Percentiles rank a stretch among this genome's conserved stretches.
Evolutionary conservation across 2,329 filamentous ascomycete genomes (phyloP).

Genomic region (Parafenestella ontariensis): DNA sequence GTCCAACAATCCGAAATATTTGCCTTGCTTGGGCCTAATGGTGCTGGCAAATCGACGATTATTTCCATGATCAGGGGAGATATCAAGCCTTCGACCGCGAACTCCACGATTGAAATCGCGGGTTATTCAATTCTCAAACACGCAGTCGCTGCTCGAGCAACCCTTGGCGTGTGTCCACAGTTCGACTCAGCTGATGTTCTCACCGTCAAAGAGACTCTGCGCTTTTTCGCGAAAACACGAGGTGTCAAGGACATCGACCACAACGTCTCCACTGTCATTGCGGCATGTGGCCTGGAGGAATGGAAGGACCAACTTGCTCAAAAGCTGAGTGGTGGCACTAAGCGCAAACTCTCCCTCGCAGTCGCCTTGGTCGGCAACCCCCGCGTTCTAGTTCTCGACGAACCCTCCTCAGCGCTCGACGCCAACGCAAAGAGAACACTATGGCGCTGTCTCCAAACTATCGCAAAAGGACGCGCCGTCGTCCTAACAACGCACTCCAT

Average conservation of each 20-base stretch:
- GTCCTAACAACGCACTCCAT: constrained; percentile 90
- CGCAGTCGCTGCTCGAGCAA: constrained; percentile 70
- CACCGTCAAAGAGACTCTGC: constrained; percentile 83
- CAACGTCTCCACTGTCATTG: constrained; percentile 77
- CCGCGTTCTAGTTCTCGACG: constrained; percentile 85
- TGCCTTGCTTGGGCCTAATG: constrained; percentile 86
- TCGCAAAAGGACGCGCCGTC: constrained; percentile 78
- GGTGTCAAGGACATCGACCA: constrained; percentile 76
- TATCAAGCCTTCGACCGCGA: constrained; percentile 68
- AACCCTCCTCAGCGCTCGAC: constrained; percentile 85
- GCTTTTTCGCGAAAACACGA: constrained; percentile 83
- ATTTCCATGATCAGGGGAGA: constrained; percentile 88
- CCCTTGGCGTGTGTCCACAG: constrained; percentile 84
- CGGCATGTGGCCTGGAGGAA: constrained; percentile 75
- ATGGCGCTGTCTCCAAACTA: constrained; percentile 86
- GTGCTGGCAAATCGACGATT: constrained; percentile 87
- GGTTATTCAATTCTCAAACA: constrained; percentile 70
- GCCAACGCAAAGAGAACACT: constrained; percentile 84
- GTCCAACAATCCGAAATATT: constrained; percentile 82
- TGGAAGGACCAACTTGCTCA: constrained; percentile 77
- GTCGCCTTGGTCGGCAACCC: constrained; percentile 93
- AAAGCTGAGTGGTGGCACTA: constrained; percentile 85
- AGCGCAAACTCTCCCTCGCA: constrained; percentile 84
- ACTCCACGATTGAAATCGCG: constrained; percentile 79
- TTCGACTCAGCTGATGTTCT: constrained; percentile 80